Percentiles rank a stretch among this genome's conserved stretches.
These are phyloP conservation scores for Paspalum vaginatum DNA, from an alignment of 176 grass and related monocot genomes.

Conservation along the genomic window DNA sequence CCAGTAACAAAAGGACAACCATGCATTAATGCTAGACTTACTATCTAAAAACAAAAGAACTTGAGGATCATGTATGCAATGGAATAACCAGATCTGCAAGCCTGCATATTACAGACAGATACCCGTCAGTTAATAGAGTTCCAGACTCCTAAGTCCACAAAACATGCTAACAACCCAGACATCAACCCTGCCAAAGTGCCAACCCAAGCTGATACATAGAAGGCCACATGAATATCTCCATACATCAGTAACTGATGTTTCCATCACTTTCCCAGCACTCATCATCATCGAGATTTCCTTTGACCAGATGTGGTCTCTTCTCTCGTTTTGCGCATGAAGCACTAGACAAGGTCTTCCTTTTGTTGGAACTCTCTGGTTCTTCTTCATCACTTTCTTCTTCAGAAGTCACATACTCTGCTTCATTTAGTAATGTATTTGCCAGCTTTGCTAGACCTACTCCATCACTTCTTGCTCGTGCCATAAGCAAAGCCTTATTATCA, in stretches of 20 bases:
- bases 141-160: neutral
- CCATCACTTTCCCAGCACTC: neutral
- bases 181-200: neutral
- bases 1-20: too few relatives aligned
- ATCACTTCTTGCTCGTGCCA: neutral
- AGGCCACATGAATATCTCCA: neutral
- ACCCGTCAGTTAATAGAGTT: neutral
- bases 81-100: neutral
- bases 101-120: neutral
- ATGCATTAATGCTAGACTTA: too few relatives aligned
- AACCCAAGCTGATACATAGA: neutral
- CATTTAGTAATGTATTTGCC: neutral
- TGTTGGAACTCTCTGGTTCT: neutral
- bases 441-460: neutral
- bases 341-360: neutral
- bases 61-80: neutral
- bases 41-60: too few relatives aligned
- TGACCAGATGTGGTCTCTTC: neutral
- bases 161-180: neutral
- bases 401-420: neutral
- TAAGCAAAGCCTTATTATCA: neutral
- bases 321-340: slow-evolving; percentile 5
- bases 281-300: neutral
- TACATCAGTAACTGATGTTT: neutral
- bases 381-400: slow-evolving; percentile 23